These are phyloP conservation scores for Sporormia fimetaria DNA, from an alignment of 495 filamentous ascomycete species.

Conservation along the genomic window DNA sequence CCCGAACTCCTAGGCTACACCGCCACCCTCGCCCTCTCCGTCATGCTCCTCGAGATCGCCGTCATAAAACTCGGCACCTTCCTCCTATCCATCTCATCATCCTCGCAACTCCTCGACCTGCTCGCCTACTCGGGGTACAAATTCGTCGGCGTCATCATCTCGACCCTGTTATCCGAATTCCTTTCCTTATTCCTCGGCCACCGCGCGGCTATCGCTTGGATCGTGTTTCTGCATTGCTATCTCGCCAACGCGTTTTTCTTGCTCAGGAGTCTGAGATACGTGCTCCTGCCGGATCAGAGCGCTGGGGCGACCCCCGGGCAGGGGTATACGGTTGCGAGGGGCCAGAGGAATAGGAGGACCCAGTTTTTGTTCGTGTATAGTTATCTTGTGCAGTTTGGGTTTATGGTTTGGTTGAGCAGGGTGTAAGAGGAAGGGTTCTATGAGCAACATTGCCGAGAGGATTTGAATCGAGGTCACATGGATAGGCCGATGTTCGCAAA, in stretches of 20 bases:
- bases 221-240: slow-evolving; percentile 80
- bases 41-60: slow-evolving; percentile 77
- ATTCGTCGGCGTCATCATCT: slow-evolving; percentile 91
- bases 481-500: too few species aligned
- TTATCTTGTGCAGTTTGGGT: slow-evolving; percentile 82
- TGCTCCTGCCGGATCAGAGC: slow-evolving; percentile 73
- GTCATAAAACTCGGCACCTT: slow-evolving; percentile 87
- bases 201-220: slow-evolving; percentile 79
- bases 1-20: slow-evolving; percentile 85
- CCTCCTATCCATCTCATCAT: slow-evolving; percentile 81
- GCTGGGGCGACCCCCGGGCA: slow-evolving; percentile 32
- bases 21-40: slow-evolving; percentile 67
- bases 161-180: slow-evolving; percentile 58
- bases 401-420: slow-evolving; percentile 80
- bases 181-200: slow-evolving; percentile 54
- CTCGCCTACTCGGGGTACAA: slow-evolving; percentile 97
- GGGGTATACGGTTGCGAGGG: slow-evolving; percentile 67
- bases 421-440: slow-evolving; percentile 1
- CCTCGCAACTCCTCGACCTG: slow-evolving; percentile 76
- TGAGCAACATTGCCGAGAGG: too few species aligned
- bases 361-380: slow-evolving; percentile 95
- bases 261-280: slow-evolving; percentile 91
- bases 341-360: slow-evolving; percentile 77
- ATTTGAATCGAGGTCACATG: too few species aligned
- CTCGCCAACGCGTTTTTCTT: slow-evolving; percentile 91